Percentiles rank a stretch among this genome's conserved stretches.
These are phyloP conservation scores for Colletotrichum sp. DNA, from an alignment of 2,329 filamentous ascomycete genomes.

Conservation along the genomic window DNA sequence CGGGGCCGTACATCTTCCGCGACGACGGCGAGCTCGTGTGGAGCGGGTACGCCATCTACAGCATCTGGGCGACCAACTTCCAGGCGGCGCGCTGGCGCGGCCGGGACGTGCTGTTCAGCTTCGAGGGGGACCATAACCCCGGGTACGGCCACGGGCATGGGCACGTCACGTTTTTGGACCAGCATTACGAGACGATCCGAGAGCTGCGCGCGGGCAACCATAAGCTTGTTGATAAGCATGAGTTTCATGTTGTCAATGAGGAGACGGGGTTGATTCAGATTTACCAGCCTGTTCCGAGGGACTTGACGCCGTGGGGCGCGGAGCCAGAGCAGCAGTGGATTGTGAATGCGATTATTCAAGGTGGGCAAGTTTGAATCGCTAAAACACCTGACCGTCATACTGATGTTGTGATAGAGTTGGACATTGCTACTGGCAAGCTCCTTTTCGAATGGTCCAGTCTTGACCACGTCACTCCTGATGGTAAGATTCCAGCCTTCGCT, in stretches of 20 bases:
- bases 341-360: constrained; percentile 58
- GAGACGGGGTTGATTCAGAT: constrained; percentile 58
- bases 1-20: constrained; percentile 60
- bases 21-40: constrained; percentile 61
- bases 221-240: constrained; percentile 57
- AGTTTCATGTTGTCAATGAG: constrained; percentile 59
- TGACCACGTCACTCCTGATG: constrained; percentile 29
- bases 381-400: not conserved
- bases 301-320: constrained; percentile 51
- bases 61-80: constrained; percentile 60
- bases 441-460: constrained; percentile 51
- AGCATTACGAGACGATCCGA: constrained; percentile 59
- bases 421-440: constrained; percentile 52
- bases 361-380: constrained; percentile 29
- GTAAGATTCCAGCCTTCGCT: constrained; percentile 7
- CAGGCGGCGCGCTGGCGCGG: constrained; percentile 55
- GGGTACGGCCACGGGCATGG: constrained; percentile 60
- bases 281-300: constrained; percentile 53
- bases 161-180: constrained; percentile 56
- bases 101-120: constrained; percentile 56
- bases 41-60: constrained; percentile 59
- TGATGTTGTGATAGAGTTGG: constrained; percentile 41
- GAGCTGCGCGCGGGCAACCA: constrained; percentile 58
- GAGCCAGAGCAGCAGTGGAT: constrained; percentile 58
- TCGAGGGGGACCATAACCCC: constrained; percentile 58